Evolutionary conservation across 1,284 basidiomycete genomes (phyloP).

Genomic region (Cystobasidiaceae sp.): DNA sequence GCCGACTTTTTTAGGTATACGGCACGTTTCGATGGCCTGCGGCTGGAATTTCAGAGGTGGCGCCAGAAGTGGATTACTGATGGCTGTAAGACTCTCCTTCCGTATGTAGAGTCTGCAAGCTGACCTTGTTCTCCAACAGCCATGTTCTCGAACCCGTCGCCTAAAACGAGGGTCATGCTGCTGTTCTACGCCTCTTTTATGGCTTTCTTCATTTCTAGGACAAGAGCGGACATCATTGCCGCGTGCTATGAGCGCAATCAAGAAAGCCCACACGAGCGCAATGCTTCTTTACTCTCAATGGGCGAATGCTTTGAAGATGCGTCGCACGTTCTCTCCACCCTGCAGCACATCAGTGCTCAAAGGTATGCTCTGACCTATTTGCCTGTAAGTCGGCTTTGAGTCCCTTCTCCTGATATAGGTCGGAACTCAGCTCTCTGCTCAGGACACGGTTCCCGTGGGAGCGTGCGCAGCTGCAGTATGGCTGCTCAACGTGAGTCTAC

Average conservation of each 20-base stretch:
- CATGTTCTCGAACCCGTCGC: not conserved
- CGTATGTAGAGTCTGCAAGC: not conserved
- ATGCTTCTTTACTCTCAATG: not conserved
- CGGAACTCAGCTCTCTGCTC: not conserved
- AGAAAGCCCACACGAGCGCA: slow-evolving; percentile 3
- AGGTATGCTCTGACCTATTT: slow-evolving; percentile 4
- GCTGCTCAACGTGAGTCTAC: slow-evolving; percentile 1
- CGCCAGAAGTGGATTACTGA: slow-evolving; percentile 6
- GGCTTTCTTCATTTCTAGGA: slow-evolving; percentile 19
- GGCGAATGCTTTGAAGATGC: slow-evolving; percentile 5
- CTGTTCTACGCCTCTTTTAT: slow-evolving; percentile 16
- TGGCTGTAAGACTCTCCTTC: not conserved
- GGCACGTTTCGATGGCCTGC: not conserved
- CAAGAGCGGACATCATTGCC: not conserved
- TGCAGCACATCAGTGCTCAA: not conserved
- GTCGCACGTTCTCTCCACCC: not conserved
- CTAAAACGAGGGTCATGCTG: slow-evolving; percentile 10
- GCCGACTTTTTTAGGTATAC: slow-evolving; percentile 15
- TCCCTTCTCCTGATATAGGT: not conserved
- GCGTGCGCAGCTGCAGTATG: slow-evolving; percentile 7
- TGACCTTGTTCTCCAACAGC: not conserved
- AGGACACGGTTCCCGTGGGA: slow-evolving; percentile 17
- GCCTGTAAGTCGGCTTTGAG: not conserved
- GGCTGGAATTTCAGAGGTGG: slow-evolving; percentile 4
- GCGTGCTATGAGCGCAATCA: not conserved